A percentile compares a stretch with the other conserved stretches of the same genome.
Evolutionary conservation across 768 basidiomycete species (phyloP).

Genomic region (Guyanaporus albipodus): DNA sequence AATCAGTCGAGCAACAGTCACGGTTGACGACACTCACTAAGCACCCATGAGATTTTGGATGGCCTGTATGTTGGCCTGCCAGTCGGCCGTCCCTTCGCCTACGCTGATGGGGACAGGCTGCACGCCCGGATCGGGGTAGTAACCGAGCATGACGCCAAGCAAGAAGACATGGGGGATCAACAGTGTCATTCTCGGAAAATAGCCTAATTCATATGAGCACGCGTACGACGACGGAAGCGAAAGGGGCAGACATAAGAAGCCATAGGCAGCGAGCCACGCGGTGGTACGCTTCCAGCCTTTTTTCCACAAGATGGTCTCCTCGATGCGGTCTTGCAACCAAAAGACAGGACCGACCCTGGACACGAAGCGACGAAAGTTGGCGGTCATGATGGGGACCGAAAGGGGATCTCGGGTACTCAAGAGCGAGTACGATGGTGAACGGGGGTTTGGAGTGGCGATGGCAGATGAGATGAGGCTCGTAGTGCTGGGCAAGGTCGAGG

Average conservation of each 20-base stretch:
- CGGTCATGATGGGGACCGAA: slow-evolving; percentile 68
- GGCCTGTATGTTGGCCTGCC: slow-evolving; percentile 84
- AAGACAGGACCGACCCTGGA: slow-evolving; percentile 74
- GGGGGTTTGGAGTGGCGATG: slow-evolving; percentile 24
- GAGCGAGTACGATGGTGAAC: slow-evolving; percentile 22
- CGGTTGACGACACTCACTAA: slow-evolving; percentile 44
- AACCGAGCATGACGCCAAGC: slow-evolving; percentile 61
- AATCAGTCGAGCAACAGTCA: not conserved
- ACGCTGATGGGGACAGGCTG: slow-evolving; percentile 36
- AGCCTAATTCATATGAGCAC: slow-evolving; percentile 44
- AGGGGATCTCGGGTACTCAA: slow-evolving; percentile 64
- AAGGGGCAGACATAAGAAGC: slow-evolving; percentile 66
- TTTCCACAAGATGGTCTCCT: slow-evolving; percentile 84
- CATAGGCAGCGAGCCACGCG: slow-evolving; percentile 73
- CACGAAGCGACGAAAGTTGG: slow-evolving; percentile 69
- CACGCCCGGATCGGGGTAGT: slow-evolving; percentile 45
- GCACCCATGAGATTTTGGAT: slow-evolving; percentile 91
- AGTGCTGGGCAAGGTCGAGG: slow-evolving; percentile 11
- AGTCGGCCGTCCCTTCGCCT: slow-evolving; percentile 67
- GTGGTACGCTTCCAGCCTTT: slow-evolving; percentile 67
- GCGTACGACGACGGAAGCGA: not conserved
- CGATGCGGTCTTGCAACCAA: slow-evolving; percentile 85
- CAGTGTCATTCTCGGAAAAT: slow-evolving; percentile 68
- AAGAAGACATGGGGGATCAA: slow-evolving; percentile 63
- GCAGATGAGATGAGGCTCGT: slow-evolving; percentile 12